Conservation (phyloP, 495 filamentous ascomycete genomes). For the Aspergillus steynii region DNA sequence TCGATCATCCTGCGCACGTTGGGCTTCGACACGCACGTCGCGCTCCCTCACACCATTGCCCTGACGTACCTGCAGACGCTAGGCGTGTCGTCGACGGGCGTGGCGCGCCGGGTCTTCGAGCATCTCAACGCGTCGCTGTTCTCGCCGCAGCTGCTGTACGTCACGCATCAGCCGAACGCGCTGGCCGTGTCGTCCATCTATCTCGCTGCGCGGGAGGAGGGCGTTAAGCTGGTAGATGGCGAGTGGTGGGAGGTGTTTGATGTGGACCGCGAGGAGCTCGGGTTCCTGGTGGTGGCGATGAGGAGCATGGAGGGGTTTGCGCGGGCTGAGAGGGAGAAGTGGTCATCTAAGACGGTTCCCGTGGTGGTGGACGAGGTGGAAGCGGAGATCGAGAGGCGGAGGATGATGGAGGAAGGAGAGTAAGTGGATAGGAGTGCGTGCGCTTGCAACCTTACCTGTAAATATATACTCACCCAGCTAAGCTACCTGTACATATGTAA, state of each 20-base stretch:
- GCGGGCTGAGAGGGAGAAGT: slow-evolving; percentile 49
- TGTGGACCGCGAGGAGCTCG: slow-evolving; percentile 92
- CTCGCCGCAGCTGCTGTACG: slow-evolving; percentile 84
- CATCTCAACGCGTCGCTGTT: slow-evolving; percentile 83
- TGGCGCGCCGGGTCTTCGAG: slow-evolving; percentile 65
- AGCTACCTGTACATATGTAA: neutral
- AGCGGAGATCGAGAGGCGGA: slow-evolving; percentile 57
- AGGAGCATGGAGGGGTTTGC: slow-evolving; percentile 76
- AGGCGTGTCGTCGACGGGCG: slow-evolving; percentile 50
- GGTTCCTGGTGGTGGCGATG: slow-evolving; percentile 88
- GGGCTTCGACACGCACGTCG: slow-evolving; percentile 79
- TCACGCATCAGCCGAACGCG: slow-evolving; percentile 85
- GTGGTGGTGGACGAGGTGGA: slow-evolving; percentile 58
- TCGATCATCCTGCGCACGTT: slow-evolving; percentile 71
- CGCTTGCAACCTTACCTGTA: neutral
- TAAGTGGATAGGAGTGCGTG: slow-evolving; percentile 7
- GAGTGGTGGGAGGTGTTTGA: slow-evolving; percentile 99
- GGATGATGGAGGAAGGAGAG: slow-evolving; percentile 55
- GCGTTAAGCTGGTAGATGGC: slow-evolving; percentile 70
- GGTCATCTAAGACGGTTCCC: slow-evolving; percentile 42
- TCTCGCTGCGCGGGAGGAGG: slow-evolving; percentile 76
- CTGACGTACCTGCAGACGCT: slow-evolving; percentile 93
- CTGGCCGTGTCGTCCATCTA: slow-evolving; percentile 90
- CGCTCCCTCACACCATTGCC: slow-evolving; percentile 82
- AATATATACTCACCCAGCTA: neutral